Base-by-base conservation (phyloP, 306 rosid species). In the Heteromeles arbutifolia region DNA sequence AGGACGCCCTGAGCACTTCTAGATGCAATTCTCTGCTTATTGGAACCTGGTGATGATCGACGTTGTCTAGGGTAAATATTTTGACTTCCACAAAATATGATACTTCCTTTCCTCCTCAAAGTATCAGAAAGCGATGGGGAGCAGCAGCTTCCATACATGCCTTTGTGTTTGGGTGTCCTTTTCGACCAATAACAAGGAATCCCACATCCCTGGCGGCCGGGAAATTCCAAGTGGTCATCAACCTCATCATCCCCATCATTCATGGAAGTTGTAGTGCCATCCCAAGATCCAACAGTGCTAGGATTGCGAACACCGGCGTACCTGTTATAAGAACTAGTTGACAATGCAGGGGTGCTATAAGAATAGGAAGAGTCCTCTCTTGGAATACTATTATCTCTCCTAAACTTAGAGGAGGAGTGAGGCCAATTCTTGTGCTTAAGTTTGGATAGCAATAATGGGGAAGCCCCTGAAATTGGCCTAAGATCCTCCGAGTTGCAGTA, bases 161-260 rank as follows among this genome's bases (percentile, higher is more conserved):
- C 89, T 69, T 88, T 85, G 56, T 87, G 90, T 64, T 85, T 95
- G 0, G 90, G 96, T 0, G 93, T 90, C 81, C 93, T 89, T 85
- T 83, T 92, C 0, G 99, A 86, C 99, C 99, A 92, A 67, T 90
- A 95, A 64, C 99, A 92, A 80, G 97, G 93, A 83, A 95, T 95
- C 14, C 99, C 99, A 76, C 99, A 95, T 65, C 97, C 97, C 68
- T 90, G 93, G 66, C 92, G 89, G 37, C 90, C 90, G 1, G 92
- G 93, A 81, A 92, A 80, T 78, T 88, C 93, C 82, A 92, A 86
- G 53, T 52, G 88, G 66, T 89, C 93, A 61, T 88, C 97, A 74
- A 88, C 84, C 77, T 86, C 97, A 72, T 92, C 93, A 44, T 89
- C 94, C 25, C 80, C 90, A 45, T 88, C 96, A 75, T 95, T 87